phyloP scores from a whole-genome alignment of 176 grass and related monocot species.

The Zoysia pacifica region DNA sequence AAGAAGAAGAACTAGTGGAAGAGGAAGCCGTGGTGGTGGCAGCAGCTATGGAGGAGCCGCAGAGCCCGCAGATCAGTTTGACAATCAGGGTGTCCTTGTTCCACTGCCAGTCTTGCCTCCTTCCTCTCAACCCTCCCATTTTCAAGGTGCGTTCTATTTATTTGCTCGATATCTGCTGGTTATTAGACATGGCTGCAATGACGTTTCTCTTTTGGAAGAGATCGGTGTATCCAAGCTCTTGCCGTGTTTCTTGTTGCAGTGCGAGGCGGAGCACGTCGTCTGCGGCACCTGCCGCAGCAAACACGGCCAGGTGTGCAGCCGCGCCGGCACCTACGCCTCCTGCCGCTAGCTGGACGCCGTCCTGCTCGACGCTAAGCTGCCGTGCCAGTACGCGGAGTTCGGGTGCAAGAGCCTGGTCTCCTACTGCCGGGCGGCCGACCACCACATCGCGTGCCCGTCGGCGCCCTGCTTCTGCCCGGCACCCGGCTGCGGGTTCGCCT shows the following conservation, averaged over 20 bases:
- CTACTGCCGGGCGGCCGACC: slow-evolving; percentile 7
- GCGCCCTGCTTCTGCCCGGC: slow-evolving; percentile 42
- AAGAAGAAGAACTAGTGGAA: not conserved
- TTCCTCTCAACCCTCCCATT: slow-evolving; percentile 17
- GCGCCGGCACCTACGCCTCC: not conserved
- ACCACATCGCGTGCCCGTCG: slow-evolving; percentile 18
- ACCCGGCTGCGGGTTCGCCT: slow-evolving; percentile 8
- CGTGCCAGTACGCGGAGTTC: slow-evolving; percentile 23
- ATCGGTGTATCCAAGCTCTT: not conserved
- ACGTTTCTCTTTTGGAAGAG: not conserved
- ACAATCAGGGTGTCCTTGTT: not conserved
- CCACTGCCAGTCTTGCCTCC: slow-evolving; percentile 18
- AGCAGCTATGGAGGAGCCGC: slow-evolving; percentile 4
- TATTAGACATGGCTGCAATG: not conserved
- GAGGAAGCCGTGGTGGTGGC: not conserved
- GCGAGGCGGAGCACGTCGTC: slow-evolving; percentile 13
- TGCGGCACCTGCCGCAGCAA: slow-evolving; percentile 7
- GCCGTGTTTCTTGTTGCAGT: not conserved
- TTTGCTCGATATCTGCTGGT: not conserved
- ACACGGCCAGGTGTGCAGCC: not conserved
- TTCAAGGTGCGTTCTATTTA: not conserved
- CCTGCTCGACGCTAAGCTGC: slow-evolving; percentile 19
- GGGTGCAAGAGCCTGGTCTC: slow-evolving; percentile 12
- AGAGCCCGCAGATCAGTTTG: not conserved
- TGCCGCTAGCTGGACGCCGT: not conserved